phyloP scores from a whole-genome alignment of 352 stramenopile species.

The Achlya hypogyna region DNA sequence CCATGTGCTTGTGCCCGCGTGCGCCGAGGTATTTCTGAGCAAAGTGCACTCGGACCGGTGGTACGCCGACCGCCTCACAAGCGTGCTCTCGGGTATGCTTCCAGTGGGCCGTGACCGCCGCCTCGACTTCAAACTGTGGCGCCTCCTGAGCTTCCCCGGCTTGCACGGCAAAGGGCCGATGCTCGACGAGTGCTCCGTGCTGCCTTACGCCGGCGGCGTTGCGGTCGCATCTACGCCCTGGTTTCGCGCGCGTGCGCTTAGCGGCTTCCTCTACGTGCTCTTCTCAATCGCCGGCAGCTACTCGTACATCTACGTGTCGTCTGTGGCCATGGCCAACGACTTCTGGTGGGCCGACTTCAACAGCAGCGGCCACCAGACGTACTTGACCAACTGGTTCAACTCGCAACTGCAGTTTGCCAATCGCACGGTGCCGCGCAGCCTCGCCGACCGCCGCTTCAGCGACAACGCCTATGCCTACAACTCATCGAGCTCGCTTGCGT shows the following conservation, averaged over 20 bases:
- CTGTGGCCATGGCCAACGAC: conserved; percentile 11
- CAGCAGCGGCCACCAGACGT: conserved; percentile 11
- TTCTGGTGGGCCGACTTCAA: conserved; percentile 16
- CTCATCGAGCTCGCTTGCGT: background rate
- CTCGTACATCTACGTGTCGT: background rate
- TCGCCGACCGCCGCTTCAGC: background rate
- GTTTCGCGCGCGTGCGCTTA: background rate
- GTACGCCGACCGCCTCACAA: background rate
- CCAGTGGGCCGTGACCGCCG: background rate
- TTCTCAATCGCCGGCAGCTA: conserved; percentile 8
- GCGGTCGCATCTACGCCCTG: background rate
- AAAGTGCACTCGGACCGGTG: conserved; percentile 2
- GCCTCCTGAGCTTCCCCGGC: background rate
- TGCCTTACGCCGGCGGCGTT: background rate
- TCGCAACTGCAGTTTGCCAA: background rate
- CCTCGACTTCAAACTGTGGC: conserved; percentile 1
- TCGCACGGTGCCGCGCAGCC: background rate
- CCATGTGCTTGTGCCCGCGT: conserved; percentile 1
- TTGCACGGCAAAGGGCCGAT: background rate
- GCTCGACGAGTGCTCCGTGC: background rate
- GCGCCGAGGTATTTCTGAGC: conserved; percentile 2
- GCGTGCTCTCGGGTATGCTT: conserved; percentile 9
- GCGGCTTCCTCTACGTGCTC: conserved; percentile 1
- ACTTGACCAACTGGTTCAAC: conserved; percentile 16
- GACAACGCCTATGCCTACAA: background rate